Conservation (phyloP, 2,329 filamentous ascomycete genomes). For the Trichothecium sympodiale region DNA sequence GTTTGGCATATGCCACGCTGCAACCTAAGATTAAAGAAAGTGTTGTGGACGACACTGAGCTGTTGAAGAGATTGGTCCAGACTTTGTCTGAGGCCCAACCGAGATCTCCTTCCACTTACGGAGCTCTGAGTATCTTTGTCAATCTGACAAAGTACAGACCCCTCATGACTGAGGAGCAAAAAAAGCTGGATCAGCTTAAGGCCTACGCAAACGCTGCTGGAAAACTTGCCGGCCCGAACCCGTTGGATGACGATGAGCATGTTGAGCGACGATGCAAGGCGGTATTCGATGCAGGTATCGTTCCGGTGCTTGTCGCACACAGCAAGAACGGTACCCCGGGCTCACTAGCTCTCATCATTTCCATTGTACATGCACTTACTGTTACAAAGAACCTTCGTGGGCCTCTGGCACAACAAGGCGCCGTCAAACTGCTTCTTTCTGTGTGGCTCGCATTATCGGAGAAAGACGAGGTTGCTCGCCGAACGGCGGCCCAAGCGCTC, state of each 20-base stretch:
- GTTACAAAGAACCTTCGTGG: conserved; percentile 65
- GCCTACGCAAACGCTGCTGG: conserved; percentile 85
- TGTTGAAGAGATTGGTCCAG: conserved; percentile 61
- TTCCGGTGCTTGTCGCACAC: conserved; percentile 66
- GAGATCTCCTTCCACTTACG: conserved; percentile 67
- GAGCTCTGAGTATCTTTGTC: conserved; percentile 71
- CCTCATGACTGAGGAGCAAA: conserved; percentile 74
- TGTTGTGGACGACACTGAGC: conserved; percentile 54
- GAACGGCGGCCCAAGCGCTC: conserved; percentile 66
- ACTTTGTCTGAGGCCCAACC: conserved; percentile 46
- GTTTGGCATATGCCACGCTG: conserved; percentile 82
- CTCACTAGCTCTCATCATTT: conserved; percentile 60
- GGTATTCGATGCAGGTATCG: conserved; percentile 68
- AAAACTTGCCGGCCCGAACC: conserved; percentile 47
- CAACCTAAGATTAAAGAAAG: conserved; percentile 78
- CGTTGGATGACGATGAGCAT: conserved; percentile 64
- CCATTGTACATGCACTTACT: conserved; percentile 68
- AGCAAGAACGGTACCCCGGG: conserved; percentile 61
- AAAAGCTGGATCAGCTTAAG: conserved; percentile 83
- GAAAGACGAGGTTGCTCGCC: conserved; percentile 32
- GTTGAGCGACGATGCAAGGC: conserved; percentile 66
- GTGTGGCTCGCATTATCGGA: conserved; percentile 53
- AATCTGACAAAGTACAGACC: conserved; percentile 80
- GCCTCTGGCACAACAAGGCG: conserved; percentile 84
- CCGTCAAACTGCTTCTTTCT: conserved; percentile 70